A percentile compares a stretch with the other conserved stretches of the same genome.
Evolutionary conservation across 164 flowering plant species (phyloP).

Genomic region (Cinnamomum chago): DNA sequence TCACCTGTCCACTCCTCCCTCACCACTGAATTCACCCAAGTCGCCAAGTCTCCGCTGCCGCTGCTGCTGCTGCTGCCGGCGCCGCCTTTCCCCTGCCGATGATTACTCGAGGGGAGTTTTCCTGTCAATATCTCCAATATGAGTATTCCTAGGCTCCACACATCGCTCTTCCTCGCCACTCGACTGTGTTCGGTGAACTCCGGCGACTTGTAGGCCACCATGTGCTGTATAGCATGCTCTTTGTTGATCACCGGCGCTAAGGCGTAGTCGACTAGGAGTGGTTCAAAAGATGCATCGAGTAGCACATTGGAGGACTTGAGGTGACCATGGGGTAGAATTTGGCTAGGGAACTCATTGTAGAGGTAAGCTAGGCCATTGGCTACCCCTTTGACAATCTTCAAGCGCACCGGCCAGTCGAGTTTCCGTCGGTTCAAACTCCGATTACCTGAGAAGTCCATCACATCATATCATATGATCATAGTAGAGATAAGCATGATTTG

Average conservation of each 20-base stretch:
- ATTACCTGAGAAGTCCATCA: constrained; percentile 4
- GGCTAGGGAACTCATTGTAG: constrained; percentile 53
- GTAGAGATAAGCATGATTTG: not conserved
- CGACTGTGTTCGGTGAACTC: constrained; percentile 42
- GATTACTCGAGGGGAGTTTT: constrained; percentile 34
- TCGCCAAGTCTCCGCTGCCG: constrained; percentile 32
- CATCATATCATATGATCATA: not conserved
- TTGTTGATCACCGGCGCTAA: constrained; percentile 54
- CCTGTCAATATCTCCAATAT: constrained; percentile 76
- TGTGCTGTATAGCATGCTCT: constrained; percentile 43
- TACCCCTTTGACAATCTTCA: constrained; percentile 75
- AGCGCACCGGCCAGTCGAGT: constrained; percentile 60
- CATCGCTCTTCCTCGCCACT: constrained; percentile 65
- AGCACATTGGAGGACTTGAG: constrained; percentile 89
- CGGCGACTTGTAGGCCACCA: constrained; percentile 81
- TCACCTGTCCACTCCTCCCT: constrained; percentile 30
- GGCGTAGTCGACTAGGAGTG: constrained; percentile 63
- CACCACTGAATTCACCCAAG: constrained; percentile 48
- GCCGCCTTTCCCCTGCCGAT: constrained; percentile 21
- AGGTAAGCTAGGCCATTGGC: constrained; percentile 59
- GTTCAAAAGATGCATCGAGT: constrained; percentile 40
- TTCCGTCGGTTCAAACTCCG: not conserved
- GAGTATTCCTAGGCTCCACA: constrained; percentile 78
- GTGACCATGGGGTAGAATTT: constrained; percentile 77
- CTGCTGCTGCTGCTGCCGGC: not conserved